Evolutionary conservation across 2,329 filamentous ascomycete genomes (phyloP), one percentile per base, ranked within the genome.

Genomic region (Penicillium capsulatum): DNA sequence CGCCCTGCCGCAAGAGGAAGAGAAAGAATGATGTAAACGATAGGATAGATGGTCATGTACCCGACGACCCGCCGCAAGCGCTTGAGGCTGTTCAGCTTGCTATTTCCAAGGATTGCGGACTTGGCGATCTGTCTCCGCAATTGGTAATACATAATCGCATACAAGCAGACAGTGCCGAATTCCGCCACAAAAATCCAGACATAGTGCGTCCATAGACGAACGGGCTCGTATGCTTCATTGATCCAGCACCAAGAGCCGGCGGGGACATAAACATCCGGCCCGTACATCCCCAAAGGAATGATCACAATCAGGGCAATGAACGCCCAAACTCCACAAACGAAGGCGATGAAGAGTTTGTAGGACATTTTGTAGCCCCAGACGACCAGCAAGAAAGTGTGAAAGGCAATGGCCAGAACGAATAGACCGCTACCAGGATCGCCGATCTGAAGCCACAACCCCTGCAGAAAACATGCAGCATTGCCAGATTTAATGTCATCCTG

Each of bases 21-120:
- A 40, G 83, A 84, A 28, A 79, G 49, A 9, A 81, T 63, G 3
- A 76, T 76, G 55, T 86, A 86, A 8, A 64, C 67, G 9, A 73
- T 55, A 2, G 68, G 68, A 39, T 70, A 71, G 41, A 70, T 67
- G 31, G 70, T 63, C 68, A 71, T 71, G 59, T 70, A 70, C 27
- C 65, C 61, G 34, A 68, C 64, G 1, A 70, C 68, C 14, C 68
- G 65, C n/a, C 61, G 61, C 6, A 69, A 51, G 8, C 63, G 65
- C 40, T 58, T 58, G 11, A 69, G 50, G 45, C 63, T 65, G 27
- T 67, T 60, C 15, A 53, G 55, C 37, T 65, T 64, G 32, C 48
- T 60, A 48, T 52, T 59, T 32, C 59, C 64, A 9, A 67, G 55
- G 30, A 60, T 63, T 3, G 60, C 47, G 0, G 64, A 66, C 22